Evolutionary conservation across 345 rosid species (phyloP), one percentile per base, ranked within the genome.

Genomic region (Geranium brycei): DNA sequence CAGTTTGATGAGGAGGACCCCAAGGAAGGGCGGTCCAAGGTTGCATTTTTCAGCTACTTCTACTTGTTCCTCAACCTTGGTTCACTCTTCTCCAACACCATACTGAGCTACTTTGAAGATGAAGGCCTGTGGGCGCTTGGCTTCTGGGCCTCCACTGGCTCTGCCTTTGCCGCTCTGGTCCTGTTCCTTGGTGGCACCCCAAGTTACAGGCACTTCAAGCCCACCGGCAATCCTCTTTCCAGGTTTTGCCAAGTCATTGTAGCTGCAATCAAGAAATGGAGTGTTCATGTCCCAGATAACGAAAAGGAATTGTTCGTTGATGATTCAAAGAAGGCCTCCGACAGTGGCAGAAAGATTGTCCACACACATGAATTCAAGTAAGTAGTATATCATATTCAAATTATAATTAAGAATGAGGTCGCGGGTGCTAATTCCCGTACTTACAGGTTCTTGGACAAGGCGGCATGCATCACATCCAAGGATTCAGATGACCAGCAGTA

Each of bases 111-210:
- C 73, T 84, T 88, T 15, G 97, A 95, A 76, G 97, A 95, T 35
- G 87, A 84, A 56, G 99, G 99, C 4, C 67, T 79, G 85, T 95
- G 99, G 99, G 90, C 87, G 0, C 79, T 95, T 2, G 99, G 99
- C 10, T 95, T 95, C 65, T 95, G 97, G 99, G 86, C 53, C 0
- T 95, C 99, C 4, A 67, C 99, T 5, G 96, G 83, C 66, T 95
- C 97, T 58, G 97, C 97, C 18, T 58, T 88, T 7, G 84, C 81
- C 1, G 99, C 85, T 8, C 72, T 95, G 69, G 76, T 84, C 63
- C 68, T 95, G 72, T 95, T 95, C 77, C 82, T 95, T 0, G 78
- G 58, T 2, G 99, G 99, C 65, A 80, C 87, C 6, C 70, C 81
- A 0, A 72, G 83, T 71, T 95, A 95, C 78, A 75, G 99, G 63